A percentile compares a stretch with the other conserved stretches of the same genome.
Evolutionary conservation across 2,329 filamentous ascomycete genomes (phyloP).

Genomic region (Camillea tinctor): DNA sequence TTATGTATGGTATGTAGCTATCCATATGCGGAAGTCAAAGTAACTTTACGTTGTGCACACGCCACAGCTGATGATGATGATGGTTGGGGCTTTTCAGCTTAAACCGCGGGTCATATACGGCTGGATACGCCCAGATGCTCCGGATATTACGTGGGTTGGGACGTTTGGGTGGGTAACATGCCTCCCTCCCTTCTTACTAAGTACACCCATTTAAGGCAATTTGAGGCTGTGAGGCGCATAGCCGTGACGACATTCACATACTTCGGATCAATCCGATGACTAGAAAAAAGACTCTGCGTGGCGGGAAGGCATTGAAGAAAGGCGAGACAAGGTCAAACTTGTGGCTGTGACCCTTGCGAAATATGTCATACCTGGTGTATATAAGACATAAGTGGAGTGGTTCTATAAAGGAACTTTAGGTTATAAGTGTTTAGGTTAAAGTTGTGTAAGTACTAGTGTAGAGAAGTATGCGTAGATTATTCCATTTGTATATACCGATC

Average conservation of each 20-base stretch:
- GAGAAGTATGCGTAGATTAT: no score
- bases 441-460: no score
- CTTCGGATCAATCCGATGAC: neutral
- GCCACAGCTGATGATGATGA: neutral
- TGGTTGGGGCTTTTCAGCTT: neutral
- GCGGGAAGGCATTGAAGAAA: neutral
- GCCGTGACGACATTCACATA: neutral
- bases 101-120: neutral
- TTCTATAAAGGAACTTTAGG: no score
- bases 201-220: neutral
- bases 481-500: no score
- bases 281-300: neutral
- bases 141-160: neutral
- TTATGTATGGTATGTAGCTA: neutral
- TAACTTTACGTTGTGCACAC: neutral
- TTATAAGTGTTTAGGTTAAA: no score
- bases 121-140: neutral
- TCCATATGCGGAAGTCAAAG: neutral
- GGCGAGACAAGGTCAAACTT: no score
- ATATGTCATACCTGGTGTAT: no score
- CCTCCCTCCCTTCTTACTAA: neutral
- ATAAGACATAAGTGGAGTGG: no score
- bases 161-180: neutral
- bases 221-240: neutral
- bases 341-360: no score